These are phyloP conservation scores for Gnomoniopsis smithogilvyi DNA, from an alignment of 2,329 filamentous ascomycete genomes.

Conservation along the genomic window DNA sequence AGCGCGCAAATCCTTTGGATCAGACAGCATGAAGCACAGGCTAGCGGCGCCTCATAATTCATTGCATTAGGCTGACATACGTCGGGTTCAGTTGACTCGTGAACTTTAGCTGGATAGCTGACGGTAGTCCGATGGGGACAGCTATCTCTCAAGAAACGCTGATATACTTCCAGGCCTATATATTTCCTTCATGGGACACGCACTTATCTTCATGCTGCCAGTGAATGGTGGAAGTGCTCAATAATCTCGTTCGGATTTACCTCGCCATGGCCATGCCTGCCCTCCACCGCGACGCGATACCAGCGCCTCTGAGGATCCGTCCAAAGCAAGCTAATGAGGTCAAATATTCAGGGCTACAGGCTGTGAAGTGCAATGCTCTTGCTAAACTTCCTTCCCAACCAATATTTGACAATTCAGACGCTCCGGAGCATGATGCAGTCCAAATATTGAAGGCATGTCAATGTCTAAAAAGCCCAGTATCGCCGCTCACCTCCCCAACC, in stretches of 20 bases:
- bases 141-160: too few relatives aligned
- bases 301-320: background rate
- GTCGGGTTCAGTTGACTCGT: too few relatives aligned
- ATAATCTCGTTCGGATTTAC: background rate
- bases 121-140: too few relatives aligned
- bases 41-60: too few relatives aligned
- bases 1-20: too few relatives aligned
- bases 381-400: conserved; percentile 1
- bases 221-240: background rate
- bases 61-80: too few relatives aligned
- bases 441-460: background rate
- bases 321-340: background rate
- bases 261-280: background rate
- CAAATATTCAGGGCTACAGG: background rate
- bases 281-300: background rate
- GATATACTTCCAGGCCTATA: too few relatives aligned
- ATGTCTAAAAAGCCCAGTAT: background rate
- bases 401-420: background rate
- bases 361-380: background rate
- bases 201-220: background rate
- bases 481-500: background rate
- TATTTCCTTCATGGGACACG: background rate
- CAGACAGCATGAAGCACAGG: too few relatives aligned
- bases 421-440: background rate
- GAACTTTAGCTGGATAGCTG: too few relatives aligned